A percentile compares a stretch with the other conserved stretches of the same genome.
These are phyloP conservation scores for Diplogelasinospora grovesii DNA, from an alignment of 495 filamentous ascomycete species.

Conservation along the genomic window DNA sequence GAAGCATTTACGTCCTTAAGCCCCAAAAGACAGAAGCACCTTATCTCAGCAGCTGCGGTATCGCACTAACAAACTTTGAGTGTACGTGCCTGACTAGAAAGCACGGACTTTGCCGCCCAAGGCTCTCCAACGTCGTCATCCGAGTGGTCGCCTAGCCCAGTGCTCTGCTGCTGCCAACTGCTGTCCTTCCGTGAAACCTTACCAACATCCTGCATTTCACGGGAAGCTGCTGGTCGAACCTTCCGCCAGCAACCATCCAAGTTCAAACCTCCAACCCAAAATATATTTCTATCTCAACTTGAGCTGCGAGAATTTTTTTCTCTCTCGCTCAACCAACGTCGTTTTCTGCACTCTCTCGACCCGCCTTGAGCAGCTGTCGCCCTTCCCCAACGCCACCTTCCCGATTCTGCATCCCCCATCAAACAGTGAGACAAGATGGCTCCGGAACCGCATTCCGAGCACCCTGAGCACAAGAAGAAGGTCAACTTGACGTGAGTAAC, in stretches of 20 bases:
- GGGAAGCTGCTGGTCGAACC: neutral
- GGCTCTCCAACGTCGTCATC: constrained; percentile 33
- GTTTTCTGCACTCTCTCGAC: neutral
- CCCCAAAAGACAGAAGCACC: no score
- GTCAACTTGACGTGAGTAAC: constrained; percentile 76
- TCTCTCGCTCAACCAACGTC: neutral
- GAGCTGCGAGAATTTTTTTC: neutral
- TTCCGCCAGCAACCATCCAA: constrained; percentile 4
- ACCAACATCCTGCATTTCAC: constrained; percentile 8
- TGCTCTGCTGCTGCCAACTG: constrained; percentile 10
- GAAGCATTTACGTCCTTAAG: no score
- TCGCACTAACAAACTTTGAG: no score
- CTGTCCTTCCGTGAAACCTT: constrained; percentile 18
- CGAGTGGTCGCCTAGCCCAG: constrained; percentile 28
- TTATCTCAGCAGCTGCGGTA: no score
- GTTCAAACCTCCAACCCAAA: constrained; percentile 4
- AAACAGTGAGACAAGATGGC: constrained; percentile 26
- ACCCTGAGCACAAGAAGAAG: constrained; percentile 88
- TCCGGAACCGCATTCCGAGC: constrained; percentile 27
- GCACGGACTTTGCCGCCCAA: constrained; percentile 32
- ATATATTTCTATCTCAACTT: constrained; percentile 5
- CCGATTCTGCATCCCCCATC: constrained; percentile 8
- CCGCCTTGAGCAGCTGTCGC: neutral
- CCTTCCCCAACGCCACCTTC: constrained; percentile 9
- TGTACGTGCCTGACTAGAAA: constrained; percentile 11